phyloP scores from a whole-genome alignment of 2,329 filamentous ascomycete species.

The Alternaria triticina region DNA sequence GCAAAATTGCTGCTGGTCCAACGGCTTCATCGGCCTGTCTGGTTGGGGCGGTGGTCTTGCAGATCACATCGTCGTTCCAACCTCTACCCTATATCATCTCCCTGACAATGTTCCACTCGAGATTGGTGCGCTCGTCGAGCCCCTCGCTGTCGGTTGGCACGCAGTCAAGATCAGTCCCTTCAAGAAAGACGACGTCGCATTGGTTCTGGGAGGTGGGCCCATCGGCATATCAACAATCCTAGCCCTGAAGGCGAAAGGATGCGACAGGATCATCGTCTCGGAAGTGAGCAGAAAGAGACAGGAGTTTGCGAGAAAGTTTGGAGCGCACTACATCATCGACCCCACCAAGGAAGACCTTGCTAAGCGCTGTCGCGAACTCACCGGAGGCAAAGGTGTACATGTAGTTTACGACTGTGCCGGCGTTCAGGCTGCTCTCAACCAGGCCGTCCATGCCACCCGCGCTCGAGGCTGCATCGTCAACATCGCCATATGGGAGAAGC shows the following conservation, averaged over 20 bases:
- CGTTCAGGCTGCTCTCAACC: conserved; percentile 58
- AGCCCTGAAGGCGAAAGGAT: conserved; percentile 40
- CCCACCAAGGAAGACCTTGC: conserved; percentile 58
- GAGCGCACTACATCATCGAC: conserved; percentile 60
- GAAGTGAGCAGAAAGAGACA: conserved; percentile 58
- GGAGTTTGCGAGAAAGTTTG: conserved; percentile 58
- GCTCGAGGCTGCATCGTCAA: conserved; percentile 61
- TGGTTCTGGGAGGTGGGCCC: conserved; percentile 61
- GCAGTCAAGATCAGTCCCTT: conserved; percentile 60
- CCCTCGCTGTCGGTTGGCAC: conserved; percentile 63
- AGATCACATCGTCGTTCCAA: conserved; percentile 60
- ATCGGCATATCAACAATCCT: conserved; percentile 55
- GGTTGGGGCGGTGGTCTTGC: conserved; percentile 60
- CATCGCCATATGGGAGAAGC: conserved; percentile 63
- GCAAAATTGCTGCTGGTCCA: conserved; percentile 62
- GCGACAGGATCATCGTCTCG: conserved; percentile 58
- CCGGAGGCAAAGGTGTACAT: conserved; percentile 55
- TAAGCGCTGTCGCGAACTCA: conserved; percentile 52
- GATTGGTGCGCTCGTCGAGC: conserved; percentile 61
- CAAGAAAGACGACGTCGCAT: conserved; percentile 53
- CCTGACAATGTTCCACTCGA: conserved; percentile 61
- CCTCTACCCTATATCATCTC: conserved; percentile 54
- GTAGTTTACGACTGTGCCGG: conserved; percentile 62
- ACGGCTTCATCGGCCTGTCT: conserved; percentile 61
- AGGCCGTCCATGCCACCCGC: conserved; percentile 57